phyloP scores from a whole-genome alignment of 176 grass and related monocot species.

The Bolboschoenus planiculmis region DNA sequence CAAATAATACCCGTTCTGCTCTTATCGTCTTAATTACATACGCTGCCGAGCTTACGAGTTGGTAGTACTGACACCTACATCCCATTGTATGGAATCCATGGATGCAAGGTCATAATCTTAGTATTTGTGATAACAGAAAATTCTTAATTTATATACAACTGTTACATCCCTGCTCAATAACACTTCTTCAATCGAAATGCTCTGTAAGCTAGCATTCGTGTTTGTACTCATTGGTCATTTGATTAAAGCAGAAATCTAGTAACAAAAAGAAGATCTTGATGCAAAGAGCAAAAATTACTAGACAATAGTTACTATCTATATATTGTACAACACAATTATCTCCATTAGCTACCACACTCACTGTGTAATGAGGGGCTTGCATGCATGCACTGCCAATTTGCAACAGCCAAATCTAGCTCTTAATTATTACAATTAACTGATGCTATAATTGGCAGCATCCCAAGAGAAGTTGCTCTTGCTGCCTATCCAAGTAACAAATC shows the following conservation, averaged over 20 bases:
- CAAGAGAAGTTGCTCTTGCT: constrained; percentile 19
- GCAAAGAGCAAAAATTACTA: neutral
- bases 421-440: constrained; percentile 8
- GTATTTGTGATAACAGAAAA: too few relatives aligned
- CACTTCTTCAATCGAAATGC: neutral
- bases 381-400: neutral
- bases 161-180: neutral
- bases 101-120: neutral
- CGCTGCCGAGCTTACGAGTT: too few relatives aligned
- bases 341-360: constrained; percentile 10
- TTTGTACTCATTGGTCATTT: neutral
- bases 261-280: neutral
- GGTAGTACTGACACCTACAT: neutral
- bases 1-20: neutral
- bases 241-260: neutral
- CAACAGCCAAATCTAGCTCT: constrained; percentile 12
- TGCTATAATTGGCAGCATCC: constrained; percentile 19
- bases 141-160: neutral
- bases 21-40: neutral
- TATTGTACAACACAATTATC: constrained; percentile 21
- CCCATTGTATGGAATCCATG: neutral
- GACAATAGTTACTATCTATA: constrained; percentile 19
- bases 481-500: constrained; percentile 38
- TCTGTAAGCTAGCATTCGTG: neutral
- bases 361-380: neutral